A percentile compares a stretch with the other conserved stretches of the same genome.
These are phyloP conservation scores for Cladophialophora chaetospira DNA, from an alignment of 2,329 filamentous ascomycete species.

Conservation along the genomic window DNA sequence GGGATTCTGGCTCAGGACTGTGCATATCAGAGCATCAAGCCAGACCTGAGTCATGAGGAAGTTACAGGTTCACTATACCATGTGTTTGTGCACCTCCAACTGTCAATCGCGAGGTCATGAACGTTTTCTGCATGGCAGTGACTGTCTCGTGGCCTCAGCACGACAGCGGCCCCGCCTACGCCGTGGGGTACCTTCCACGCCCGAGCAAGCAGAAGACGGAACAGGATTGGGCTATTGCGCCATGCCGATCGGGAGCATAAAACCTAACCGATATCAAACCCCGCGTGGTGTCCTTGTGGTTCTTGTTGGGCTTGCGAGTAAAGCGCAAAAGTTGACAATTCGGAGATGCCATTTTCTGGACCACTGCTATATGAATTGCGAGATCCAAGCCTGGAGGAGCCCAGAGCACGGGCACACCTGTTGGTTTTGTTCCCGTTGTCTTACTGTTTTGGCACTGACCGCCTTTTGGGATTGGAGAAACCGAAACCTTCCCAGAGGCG, in stretches of 20 bases:
- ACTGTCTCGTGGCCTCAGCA: constrained; percentile 13
- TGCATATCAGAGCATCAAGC: too few relatives aligned
- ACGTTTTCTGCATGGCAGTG: constrained; percentile 2
- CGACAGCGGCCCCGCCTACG: neutral
- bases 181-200: constrained; percentile 13
- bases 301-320: neutral
- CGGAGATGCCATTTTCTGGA: too few relatives aligned
- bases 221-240: constrained; percentile 23
- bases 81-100: too few relatives aligned
- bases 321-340: too few relatives aligned
- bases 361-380: too few relatives aligned
- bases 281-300: neutral
- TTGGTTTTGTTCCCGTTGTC: too few relatives aligned
- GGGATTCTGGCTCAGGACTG: constrained; percentile 2
- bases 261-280: constrained; percentile 4
- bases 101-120: too few relatives aligned
- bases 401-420: neutral
- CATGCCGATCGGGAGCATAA: constrained; percentile 19
- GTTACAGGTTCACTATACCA: too few relatives aligned
- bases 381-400: neutral
- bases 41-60: too few relatives aligned
- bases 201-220: neutral
- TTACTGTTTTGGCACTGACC: constrained; percentile 20
- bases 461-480: constrained; percentile 20
- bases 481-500: constrained; percentile 1